A percentile compares a stretch with the other conserved stretches of the same genome.
Evolutionary conservation across 2,329 filamentous ascomycete genomes (phyloP).

Genomic region (Metarhizium humberi): DNA sequence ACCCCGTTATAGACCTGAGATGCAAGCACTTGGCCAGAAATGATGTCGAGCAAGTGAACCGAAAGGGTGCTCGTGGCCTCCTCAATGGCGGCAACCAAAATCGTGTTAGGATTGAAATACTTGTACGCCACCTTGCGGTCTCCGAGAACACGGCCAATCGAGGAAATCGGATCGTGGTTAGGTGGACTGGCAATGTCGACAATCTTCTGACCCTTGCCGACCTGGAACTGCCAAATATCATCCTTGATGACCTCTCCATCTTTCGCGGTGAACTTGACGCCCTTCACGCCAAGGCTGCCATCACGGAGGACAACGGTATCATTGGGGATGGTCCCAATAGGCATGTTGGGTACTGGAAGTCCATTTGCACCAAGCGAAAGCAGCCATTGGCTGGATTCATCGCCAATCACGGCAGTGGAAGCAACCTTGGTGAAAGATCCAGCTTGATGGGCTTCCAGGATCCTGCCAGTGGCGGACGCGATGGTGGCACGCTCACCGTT

Average conservation of each 20-base stretch:
- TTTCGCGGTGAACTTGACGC: slow-evolving; percentile 40
- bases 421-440: slow-evolving; percentile 6
- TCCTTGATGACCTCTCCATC: slow-evolving; percentile 33
- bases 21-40: slow-evolving; percentile 73
- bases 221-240: slow-evolving; percentile 64
- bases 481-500: slow-evolving; percentile 54
- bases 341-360: slow-evolving; percentile 33
- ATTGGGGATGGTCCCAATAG: slow-evolving; percentile 36
- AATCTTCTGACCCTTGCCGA: slow-evolving; percentile 58
- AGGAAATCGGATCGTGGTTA: slow-evolving; percentile 77
- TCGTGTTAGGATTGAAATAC: slow-evolving; percentile 81
- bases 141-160: slow-evolving; percentile 87
- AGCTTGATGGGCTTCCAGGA: slow-evolving; percentile 12
- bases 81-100: slow-evolving; percentile 63
- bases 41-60: slow-evolving; percentile 74
- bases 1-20: slow-evolving; percentile 63
- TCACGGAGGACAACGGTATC: slow-evolving; percentile 46
- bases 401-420: slow-evolving; percentile 43
- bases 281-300: slow-evolving; percentile 40
- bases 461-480: slow-evolving; percentile 41
- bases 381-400: slow-evolving; percentile 41
- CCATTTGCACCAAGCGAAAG: slow-evolving; percentile 44
- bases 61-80: slow-evolving; percentile 50
- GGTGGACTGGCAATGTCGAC: slow-evolving; percentile 59
- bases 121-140: slow-evolving; percentile 95